phyloP scores from a whole-genome alignment of 192 early-diverging fungal genomes.

The Podila minutissima region DNA sequence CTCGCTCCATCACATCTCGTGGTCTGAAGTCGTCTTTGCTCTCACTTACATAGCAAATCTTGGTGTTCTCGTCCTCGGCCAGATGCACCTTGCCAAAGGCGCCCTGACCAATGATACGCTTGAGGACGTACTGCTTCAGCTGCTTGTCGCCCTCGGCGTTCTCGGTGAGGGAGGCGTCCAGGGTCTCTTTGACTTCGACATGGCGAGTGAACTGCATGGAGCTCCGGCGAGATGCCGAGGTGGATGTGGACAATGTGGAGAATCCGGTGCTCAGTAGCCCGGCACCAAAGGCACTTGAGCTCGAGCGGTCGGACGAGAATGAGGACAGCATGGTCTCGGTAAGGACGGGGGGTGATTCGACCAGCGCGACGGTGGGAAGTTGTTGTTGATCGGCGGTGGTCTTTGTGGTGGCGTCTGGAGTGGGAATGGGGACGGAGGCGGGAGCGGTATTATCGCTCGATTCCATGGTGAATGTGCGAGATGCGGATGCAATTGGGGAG shows the following conservation, averaged over 20 bases:
- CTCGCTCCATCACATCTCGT: background rate
- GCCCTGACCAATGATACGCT: constrained; percentile 83
- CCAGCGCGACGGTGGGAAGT: background rate
- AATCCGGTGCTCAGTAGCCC: background rate
- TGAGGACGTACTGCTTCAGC: constrained; percentile 87
- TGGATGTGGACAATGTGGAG: constrained; percentile 22
- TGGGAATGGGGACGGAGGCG: background rate
- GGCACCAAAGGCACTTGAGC: constrained; percentile 1
- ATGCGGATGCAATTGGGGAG: no score
- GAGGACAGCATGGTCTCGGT: constrained; percentile 43
- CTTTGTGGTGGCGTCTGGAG: background rate
- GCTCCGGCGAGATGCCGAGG: constrained; percentile 26
- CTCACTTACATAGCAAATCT: constrained; percentile 64
- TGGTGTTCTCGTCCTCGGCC: constrained; percentile 65
- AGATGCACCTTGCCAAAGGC: constrained; percentile 91
- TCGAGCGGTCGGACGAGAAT: constrained; percentile 25
- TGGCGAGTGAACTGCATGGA: constrained; percentile 28
- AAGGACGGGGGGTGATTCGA: constrained; percentile 14
- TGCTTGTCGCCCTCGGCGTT: constrained; percentile 74
- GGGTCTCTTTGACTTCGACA: constrained; percentile 26
- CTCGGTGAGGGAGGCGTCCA: constrained; percentile 73
- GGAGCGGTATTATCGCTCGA: no score
- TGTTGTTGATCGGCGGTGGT: constrained; percentile 1
- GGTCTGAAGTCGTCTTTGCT: background rate
- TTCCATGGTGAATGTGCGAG: no score